phyloP scores from a whole-genome alignment of 352 stramenopile genomes.

The Aphanomyces cochlioides region DNA sequence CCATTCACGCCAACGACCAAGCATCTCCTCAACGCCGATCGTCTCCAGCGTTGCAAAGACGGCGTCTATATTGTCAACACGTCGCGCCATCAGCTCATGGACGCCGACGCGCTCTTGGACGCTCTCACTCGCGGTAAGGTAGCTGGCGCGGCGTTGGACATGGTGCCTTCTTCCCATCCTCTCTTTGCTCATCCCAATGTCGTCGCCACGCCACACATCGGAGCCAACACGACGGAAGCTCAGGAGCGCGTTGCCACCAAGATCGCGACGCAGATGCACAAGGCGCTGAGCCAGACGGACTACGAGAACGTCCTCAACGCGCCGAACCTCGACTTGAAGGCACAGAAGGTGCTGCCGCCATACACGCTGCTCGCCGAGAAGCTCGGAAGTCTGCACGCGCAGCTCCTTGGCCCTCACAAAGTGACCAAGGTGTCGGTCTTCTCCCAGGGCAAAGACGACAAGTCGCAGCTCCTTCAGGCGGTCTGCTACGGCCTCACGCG shows the following conservation, averaged over 20 bases:
- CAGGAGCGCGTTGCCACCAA: constrained; percentile 91
- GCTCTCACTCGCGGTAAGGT: constrained; percentile 83
- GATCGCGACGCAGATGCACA: constrained; percentile 87
- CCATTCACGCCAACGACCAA: constrained; percentile 93
- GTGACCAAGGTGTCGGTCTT: constrained; percentile 28
- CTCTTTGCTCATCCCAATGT: constrained; percentile 89
- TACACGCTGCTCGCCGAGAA: constrained; percentile 89
- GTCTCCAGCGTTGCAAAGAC: constrained; percentile 86
- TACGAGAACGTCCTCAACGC: constrained; percentile 95
- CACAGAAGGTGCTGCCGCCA: constrained; percentile 68
- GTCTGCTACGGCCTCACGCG: constrained; percentile 89
- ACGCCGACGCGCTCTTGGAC: constrained; percentile 86
- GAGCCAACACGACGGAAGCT: constrained; percentile 91
- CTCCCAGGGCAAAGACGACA: constrained; percentile 45
- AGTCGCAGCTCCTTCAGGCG: constrained; percentile 78
- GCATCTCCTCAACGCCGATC: constrained; percentile 82
- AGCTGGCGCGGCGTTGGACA: constrained; percentile 67
- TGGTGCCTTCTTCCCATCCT: constrained; percentile 44
- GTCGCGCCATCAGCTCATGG: constrained; percentile 90
- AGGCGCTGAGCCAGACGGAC: constrained; percentile 88
- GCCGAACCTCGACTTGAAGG: constrained; percentile 87
- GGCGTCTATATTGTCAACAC: constrained; percentile 93
- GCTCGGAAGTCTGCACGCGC: constrained; percentile 84
- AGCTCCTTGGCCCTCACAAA: constrained; percentile 65
- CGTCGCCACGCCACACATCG: constrained; percentile 93